A percentile compares a stretch with the other conserved stretches of the same genome.
These are phyloP conservation scores for Colletotrichum eremochloae DNA, from an alignment of 2,329 filamentous ascomycete species.

Conservation along the genomic window DNA sequence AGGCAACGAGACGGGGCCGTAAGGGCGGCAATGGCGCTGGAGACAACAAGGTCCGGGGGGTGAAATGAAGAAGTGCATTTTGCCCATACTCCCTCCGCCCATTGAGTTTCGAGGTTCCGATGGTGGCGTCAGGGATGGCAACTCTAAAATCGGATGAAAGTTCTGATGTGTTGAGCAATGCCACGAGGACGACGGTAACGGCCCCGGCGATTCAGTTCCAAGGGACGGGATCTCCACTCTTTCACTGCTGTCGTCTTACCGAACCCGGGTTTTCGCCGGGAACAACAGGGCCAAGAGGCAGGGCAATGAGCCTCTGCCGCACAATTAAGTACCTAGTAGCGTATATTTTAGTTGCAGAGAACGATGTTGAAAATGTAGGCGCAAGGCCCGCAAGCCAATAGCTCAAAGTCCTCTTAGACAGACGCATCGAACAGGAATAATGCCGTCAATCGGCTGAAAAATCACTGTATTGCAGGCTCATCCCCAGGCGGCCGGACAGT, in stretches of 20 bases:
- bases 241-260: not conserved
- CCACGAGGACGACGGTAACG: constrained; percentile 29
- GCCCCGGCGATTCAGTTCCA: constrained; percentile 9
- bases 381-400: not conserved
- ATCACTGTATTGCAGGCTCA: not conserved
- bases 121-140: not conserved
- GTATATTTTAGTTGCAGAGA: not conserved
- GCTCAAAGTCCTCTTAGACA: not conserved
- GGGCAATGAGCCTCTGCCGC: not conserved
- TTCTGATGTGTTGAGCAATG: constrained; percentile 39
- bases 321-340: not conserved
- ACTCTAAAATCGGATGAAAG: constrained; percentile 31
- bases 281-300: not conserved
- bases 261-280: constrained; percentile 25
- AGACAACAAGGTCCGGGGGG: constrained; percentile 8
- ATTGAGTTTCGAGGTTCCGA: not conserved
- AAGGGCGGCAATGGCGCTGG: constrained; percentile 20
- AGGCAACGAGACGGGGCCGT: constrained; percentile 36
- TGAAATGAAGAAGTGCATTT: not conserved
- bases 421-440: not conserved
- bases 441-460: not conserved
- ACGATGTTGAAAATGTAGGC: too few species aligned
- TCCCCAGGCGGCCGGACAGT: not conserved
- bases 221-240: not conserved
- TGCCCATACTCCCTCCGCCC: not conserved